Evolutionary conservation across 1,139 yeast genomes (phyloP), one percentile per base, ranked within the genome.

Genomic region (Suhomyces chickasaworum): DNA sequence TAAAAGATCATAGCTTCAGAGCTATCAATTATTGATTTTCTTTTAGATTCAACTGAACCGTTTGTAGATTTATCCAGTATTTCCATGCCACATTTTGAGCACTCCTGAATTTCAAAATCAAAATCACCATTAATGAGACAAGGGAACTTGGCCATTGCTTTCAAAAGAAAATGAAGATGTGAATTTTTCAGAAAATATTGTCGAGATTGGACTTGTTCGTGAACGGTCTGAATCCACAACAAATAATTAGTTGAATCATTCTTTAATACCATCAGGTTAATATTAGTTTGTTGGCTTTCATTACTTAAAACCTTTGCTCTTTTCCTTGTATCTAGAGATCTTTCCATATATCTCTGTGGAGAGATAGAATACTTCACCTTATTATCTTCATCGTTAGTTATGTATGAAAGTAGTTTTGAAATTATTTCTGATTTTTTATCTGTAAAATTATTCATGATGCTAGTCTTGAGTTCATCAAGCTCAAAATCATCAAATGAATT

Each of bases 111-210:
- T 1, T 53, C 45, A 17, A 55, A 52, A 45, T 76, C 63, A 46
- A 55, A 75, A 37, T 69, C 72, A 0, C 63, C 64, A 17, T 64
- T 60, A 0, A 64, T 41, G 18, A 76, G 48, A 52, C 85, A 80
- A 1, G 78, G 69, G 37, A 69, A 68, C 39, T 69, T 60, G 8
- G 82, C 77, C 20, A 80, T 49, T 0, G 80, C 66, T 4, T 73
- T 65, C 3, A 75, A 58, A 4, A 71, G 42, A 0, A 75, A 59
- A 46, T 66, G 63, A 17, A 67, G 37, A 10, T 27, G 30, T 8
- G 37, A 13, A 1, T 61, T 51, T 12, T 50, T 48, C 17, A 30
- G 18, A 13, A 23, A 29, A n/a, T 22, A 10, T 3, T 32, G 23
- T 4, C 34, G 18, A 4, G 18, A 9, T 13, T 15, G 36, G 7